These are phyloP conservation scores for Salvia sclarea DNA, from an alignment of 305 asterid genomes.

Conservation along the genomic window DNA sequence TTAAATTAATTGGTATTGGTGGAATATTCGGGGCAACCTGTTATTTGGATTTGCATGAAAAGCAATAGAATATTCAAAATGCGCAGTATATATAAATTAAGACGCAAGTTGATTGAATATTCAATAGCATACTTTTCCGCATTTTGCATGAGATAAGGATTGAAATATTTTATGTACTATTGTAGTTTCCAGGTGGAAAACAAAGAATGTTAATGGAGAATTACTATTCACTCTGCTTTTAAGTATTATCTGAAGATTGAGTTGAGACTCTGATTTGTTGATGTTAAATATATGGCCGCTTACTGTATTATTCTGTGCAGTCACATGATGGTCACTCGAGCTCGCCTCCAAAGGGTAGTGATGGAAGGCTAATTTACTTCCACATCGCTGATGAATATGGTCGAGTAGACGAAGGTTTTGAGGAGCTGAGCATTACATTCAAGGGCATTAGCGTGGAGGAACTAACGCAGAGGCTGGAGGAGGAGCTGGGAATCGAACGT, in stretches of 20 bases:
- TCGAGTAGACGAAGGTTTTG: constrained; percentile 57
- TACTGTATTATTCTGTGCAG: constrained; percentile 43
- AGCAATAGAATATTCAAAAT: constrained; percentile 28
- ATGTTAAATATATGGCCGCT: not conserved
- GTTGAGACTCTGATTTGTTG: not conserved
- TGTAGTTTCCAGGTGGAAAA: not conserved
- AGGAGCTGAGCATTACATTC: constrained; percentile 63
- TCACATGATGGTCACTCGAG: constrained; percentile 47
- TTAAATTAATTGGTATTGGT: not conserved
- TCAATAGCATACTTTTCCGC: not conserved
- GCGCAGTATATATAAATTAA: not conserved
- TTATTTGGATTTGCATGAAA: constrained; percentile 15
- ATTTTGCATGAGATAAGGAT: not conserved
- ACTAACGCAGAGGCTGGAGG: constrained; percentile 56
- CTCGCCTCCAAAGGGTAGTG: constrained; percentile 61
- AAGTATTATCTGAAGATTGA: not conserved
- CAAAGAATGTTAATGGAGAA: not conserved
- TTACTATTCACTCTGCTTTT: not conserved
- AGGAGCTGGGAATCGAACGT: constrained; percentile 57
- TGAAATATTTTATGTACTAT: not conserved
- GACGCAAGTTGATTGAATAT: constrained; percentile 9
- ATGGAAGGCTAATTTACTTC: constrained; percentile 73
- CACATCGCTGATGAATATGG: constrained; percentile 71
- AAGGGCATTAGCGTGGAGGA: constrained; percentile 70
- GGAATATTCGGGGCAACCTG: constrained; percentile 15